These are phyloP conservation scores for Neofusicoccum umdonicola DNA, from an alignment of 2,329 filamentous ascomycete genomes.

Conservation along the genomic window DNA sequence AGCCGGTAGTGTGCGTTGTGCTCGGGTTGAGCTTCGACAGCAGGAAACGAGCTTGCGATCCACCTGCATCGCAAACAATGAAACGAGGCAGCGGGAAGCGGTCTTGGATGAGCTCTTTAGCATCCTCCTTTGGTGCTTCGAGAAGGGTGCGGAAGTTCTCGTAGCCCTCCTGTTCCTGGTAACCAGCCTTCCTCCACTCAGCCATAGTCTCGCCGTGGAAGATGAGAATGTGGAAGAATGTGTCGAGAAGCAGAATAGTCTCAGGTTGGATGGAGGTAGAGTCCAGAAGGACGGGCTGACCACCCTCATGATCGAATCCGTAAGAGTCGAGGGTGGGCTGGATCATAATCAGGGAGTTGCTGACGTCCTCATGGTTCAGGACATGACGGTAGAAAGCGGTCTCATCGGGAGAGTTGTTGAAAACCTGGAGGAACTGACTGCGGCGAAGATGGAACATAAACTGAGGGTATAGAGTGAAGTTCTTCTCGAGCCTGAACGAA, in stretches of 20 bases:
- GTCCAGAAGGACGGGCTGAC: slow-evolving; percentile 89
- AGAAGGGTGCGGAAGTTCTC: slow-evolving; percentile 89
- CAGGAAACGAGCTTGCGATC: slow-evolving; percentile 94
- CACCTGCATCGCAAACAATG: slow-evolving; percentile 97
- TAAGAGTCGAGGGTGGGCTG: slow-evolving; percentile 97
- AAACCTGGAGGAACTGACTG: slow-evolving; percentile 96
- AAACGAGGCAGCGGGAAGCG: slow-evolving; percentile 97
- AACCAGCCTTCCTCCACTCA: slow-evolving; percentile 96
- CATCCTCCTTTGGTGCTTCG: slow-evolving; percentile 94
- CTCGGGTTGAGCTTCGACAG: slow-evolving; percentile 96
- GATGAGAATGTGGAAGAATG: slow-evolving; percentile 99
- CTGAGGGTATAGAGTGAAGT: slow-evolving; percentile 97
- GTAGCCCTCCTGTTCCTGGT: slow-evolving; percentile 96
- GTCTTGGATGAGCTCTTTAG: slow-evolving; percentile 92
- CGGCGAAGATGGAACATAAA: slow-evolving; percentile 99
- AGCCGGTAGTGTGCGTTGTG: slow-evolving; percentile 90
- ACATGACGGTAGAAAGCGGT: slow-evolving; percentile 99
- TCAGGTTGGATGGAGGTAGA: slow-evolving; percentile 94
- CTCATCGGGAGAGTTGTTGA: slow-evolving; percentile 99
- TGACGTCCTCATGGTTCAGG: slow-evolving; percentile 93
- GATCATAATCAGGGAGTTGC: slow-evolving; percentile 97
- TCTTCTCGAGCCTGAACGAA: slow-evolving; percentile 87
- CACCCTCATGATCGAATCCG: slow-evolving; percentile 91
- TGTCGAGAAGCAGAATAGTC: slow-evolving; percentile 90
- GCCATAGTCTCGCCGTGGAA: slow-evolving; percentile 98